A percentile compares a stretch with the other conserved stretches of the same genome.
phyloP scores from a whole-genome alignment of 495 filamentous ascomycete genomes.

The Aspergillus olivimuriae region DNA sequence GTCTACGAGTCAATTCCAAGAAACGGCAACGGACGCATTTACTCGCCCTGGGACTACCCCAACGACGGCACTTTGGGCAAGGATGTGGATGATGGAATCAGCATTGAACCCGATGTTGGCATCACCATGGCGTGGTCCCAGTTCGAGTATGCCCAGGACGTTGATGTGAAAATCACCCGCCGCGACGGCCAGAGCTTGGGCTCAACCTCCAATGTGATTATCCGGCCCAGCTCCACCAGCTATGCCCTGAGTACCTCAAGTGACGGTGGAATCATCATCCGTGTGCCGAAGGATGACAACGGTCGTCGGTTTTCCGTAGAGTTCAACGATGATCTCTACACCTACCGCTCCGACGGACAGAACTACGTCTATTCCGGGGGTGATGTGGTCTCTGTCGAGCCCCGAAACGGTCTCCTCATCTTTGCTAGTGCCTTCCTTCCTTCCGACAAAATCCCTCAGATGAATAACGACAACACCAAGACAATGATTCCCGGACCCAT shows the following conservation, averaged over 20 bases:
- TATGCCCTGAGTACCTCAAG: background rate
- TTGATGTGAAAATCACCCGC: too few relatives aligned
- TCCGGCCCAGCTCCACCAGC: background rate
- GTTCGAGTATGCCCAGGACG: too few relatives aligned
- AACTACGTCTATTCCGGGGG: constrained; percentile 3
- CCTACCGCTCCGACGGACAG: constrained; percentile 3
- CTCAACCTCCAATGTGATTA: too few relatives aligned
- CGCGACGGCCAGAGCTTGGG: too few relatives aligned
- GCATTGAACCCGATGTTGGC: too few relatives aligned
- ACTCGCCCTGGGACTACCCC: too few relatives aligned
- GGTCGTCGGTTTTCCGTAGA: constrained; percentile 2
- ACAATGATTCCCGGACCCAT: constrained; percentile 12
- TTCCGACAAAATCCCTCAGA: constrained; percentile 6
- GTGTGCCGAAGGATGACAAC: background rate
- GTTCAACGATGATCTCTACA: constrained; percentile 5
- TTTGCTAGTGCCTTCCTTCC: constrained; percentile 21
- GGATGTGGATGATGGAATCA: too few relatives aligned
- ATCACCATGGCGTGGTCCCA: too few relatives aligned
- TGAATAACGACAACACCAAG: background rate
- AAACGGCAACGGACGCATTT: too few relatives aligned
- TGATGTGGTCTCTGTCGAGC: constrained; percentile 13
- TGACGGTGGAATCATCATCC: constrained; percentile 3
- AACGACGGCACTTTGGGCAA: too few relatives aligned
- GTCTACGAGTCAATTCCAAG: too few relatives aligned
- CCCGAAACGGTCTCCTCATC: constrained; percentile 19